A percentile compares a stretch with the other conserved stretches of the same genome.
Evolutionary conservation across 1,284 basidiomycete species (phyloP).

Genomic region (Fomitopsis pinicola): DNA sequence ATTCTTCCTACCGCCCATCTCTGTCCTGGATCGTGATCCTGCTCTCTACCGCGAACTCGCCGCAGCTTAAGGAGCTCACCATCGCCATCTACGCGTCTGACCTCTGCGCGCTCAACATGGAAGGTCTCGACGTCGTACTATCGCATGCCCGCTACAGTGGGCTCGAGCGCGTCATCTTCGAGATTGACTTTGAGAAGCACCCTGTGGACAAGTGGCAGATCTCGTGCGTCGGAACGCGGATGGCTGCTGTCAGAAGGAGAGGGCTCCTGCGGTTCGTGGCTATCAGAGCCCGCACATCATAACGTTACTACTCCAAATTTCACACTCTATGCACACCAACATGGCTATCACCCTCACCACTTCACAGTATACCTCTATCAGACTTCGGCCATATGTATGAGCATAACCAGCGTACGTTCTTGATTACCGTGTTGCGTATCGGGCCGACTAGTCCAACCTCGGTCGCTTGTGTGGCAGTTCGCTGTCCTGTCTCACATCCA

Average conservation of each 20-base stretch:
- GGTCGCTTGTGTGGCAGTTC: background rate
- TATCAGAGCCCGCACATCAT: background rate
- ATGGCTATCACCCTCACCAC: background rate
- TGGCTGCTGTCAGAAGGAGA: constrained; percentile 1
- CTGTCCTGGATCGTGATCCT: constrained; percentile 24
- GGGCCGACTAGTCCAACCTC: background rate
- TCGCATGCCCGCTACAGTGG: constrained; percentile 11
- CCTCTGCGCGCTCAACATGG: constrained; percentile 17
- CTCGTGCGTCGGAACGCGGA: background rate
- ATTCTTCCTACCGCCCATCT: constrained; percentile 12
- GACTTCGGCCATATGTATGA: background rate
- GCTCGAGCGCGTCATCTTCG: constrained; percentile 11
- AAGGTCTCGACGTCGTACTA: constrained; percentile 21
- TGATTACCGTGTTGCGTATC: background rate
- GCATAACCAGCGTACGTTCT: background rate
- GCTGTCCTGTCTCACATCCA: background rate
- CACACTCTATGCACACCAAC: background rate
- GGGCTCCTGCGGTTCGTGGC: constrained; percentile 3
- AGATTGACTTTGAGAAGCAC: constrained; percentile 6
- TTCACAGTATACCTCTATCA: background rate
- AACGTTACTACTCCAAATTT: background rate
- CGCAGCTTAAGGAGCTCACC: constrained; percentile 10
- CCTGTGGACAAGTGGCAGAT: background rate
- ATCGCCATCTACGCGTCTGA: constrained; percentile 13
- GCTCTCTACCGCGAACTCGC: constrained; percentile 17